phyloP scores from a whole-genome alignment of 176 grass and related monocot species.

The Phoenix dactylifera region DNA sequence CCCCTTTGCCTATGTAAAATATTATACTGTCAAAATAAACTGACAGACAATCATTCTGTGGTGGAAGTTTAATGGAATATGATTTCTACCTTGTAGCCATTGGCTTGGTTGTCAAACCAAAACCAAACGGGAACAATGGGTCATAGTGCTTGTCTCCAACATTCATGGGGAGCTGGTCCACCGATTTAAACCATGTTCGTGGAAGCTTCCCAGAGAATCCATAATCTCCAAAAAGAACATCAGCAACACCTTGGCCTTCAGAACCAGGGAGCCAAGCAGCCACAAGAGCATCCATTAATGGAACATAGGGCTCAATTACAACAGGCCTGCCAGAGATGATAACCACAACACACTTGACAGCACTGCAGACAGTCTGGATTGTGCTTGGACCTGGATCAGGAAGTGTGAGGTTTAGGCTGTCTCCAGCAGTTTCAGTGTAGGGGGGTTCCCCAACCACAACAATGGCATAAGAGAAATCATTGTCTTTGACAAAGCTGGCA shows the following conservation, averaged over 20 bases:
- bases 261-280: slow-evolving; percentile 91
- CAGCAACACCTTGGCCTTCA: slow-evolving; percentile 75
- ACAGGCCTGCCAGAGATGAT: slow-evolving; percentile 75
- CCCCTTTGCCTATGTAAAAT: no score
- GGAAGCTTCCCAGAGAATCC: slow-evolving; percentile 67
- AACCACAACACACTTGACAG: slow-evolving; percentile 66
- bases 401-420: slow-evolving; percentile 60
- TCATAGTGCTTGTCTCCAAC: slow-evolving; percentile 67
- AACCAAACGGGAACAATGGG: slow-evolving; percentile 78
- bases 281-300: slow-evolving; percentile 72
- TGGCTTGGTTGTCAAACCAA: slow-evolving; percentile 58
- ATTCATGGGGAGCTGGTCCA: slow-evolving; percentile 86
- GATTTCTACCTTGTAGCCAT: slow-evolving; percentile 41
- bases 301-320: slow-evolving; percentile 69
- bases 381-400: slow-evolving; percentile 76
- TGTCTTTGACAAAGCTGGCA: slow-evolving; percentile 62
- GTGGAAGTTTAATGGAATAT: not conserved
- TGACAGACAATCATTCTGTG: not conserved
- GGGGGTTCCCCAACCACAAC: slow-evolving; percentile 72
- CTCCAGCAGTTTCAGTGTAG: slow-evolving; percentile 69
- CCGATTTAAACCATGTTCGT: slow-evolving; percentile 73
- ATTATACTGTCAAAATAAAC: no score
- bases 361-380: slow-evolving; percentile 56
- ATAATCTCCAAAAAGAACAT: slow-evolving; percentile 86
- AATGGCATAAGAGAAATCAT: slow-evolving; percentile 60